Percentiles rank a stretch among this genome's conserved stretches.
Conservation (phyloP, 495 filamentous ascomycete genomes). For the Aspergillus panamensis region DNA sequence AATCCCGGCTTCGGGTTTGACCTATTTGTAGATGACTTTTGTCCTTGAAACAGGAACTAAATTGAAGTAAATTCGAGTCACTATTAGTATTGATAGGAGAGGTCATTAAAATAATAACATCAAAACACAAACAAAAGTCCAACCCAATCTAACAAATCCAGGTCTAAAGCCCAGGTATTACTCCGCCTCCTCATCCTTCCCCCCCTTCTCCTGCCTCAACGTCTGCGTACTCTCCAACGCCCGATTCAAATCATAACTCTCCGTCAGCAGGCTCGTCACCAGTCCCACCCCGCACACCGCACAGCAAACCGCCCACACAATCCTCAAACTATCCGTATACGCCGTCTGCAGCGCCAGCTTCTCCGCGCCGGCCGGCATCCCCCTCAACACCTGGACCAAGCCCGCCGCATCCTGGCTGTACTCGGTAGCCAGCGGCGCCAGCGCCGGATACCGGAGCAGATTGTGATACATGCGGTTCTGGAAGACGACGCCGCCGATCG, state of each 20-base stretch:
- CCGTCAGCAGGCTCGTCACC: constrained; percentile 47
- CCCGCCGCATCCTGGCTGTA: constrained; percentile 57
- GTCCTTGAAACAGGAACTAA: no score
- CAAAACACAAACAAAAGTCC: no score
- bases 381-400: constrained; percentile 56
- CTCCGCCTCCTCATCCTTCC: constrained; percentile 2
- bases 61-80: no score
- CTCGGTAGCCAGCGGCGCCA: constrained; percentile 44
- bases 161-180: neutral
- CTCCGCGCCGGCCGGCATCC: constrained; percentile 41
- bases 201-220: constrained; percentile 23
- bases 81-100: no score
- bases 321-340: constrained; percentile 54
- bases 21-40: no score
- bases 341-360: constrained; percentile 47
- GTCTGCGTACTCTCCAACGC: constrained; percentile 48
- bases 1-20: no score
- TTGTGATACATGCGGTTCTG: constrained; percentile 55
- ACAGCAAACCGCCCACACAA: constrained; percentile 56
- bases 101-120: no score
- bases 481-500: constrained; percentile 58
- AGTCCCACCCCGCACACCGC: constrained; percentile 50
- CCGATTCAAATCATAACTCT: constrained; percentile 52
- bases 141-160: no score
- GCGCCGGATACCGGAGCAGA: constrained; percentile 37